Evolutionary conservation across 768 basidiomycete genomes (phyloP), one percentile per base, ranked within the genome.

Genomic region (Russula griseocarnosa): DNA sequence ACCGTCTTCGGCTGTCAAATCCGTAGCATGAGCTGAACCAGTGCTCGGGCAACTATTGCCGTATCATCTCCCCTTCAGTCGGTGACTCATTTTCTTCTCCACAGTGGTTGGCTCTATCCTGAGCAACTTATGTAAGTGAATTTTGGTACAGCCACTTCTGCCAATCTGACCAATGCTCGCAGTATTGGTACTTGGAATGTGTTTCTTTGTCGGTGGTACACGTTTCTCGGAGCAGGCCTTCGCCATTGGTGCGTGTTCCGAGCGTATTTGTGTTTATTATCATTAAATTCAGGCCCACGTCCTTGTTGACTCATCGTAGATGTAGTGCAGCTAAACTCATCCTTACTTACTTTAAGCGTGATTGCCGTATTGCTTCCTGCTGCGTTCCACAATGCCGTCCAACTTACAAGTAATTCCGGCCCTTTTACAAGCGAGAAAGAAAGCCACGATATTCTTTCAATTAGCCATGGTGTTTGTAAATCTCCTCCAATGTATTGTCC

Each of bases 101-200:
- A 30, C 55, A 78, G 77, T 82, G 57, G 72, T 82, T 40, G 81
- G 81, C 22, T 79, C 77, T 3, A 79, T 82, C 38, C 69, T 82
- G 14, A 78, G 77, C 51, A 82, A 82, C 70, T 70, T 78, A 8
- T 70, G 77, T 78, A 69, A 63, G 77, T 67, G 8, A 11, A 18
- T 18, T 6, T 34, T 10, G 32, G 18, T 38, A 5, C 26, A 58
- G 24, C 18, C 24, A 40, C 40, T 42, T 32, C n/a, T 18, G 20
- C 14, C 6, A 14, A 32, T 32, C 59, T 49, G 18, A 42, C 42
- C 67, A 30, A 62, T 26, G 40, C 57, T 55, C 22, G n/a, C 52
- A 89, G 87, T 92, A 42, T 80, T 94, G 55, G 86, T 94, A 20
- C 79, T 93, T 28, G 92, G 92, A 55, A 92, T 94, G 92, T 92